These are phyloP conservation scores for Pythium oligandrum DNA, from an alignment of 352 stramenopile species.

Conservation along the genomic window DNA sequence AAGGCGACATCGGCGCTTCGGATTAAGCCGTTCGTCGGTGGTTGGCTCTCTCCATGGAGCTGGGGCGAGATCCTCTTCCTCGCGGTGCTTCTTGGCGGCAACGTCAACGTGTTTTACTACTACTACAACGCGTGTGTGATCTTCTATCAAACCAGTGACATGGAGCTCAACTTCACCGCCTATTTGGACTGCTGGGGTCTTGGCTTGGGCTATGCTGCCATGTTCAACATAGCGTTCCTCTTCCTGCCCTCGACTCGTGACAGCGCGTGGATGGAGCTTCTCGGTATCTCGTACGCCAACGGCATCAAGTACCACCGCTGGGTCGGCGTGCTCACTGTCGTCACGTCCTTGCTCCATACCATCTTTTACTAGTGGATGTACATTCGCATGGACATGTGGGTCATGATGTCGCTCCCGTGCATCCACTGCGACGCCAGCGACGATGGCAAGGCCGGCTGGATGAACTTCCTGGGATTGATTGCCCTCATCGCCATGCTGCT, in stretches of 20 bases:
- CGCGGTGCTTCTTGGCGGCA: slow-evolving; percentile 6
- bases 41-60: too few relatives aligned
- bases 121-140: slow-evolving; percentile 5
- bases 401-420: slow-evolving; percentile 11
- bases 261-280: slow-evolving; percentile 21
- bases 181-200: slow-evolving; percentile 12
- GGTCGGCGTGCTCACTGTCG: slow-evolving; percentile 15
- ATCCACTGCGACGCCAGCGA: slow-evolving; percentile 17
- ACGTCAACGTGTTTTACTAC: slow-evolving; percentile 21
- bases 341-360: slow-evolving; percentile 14
- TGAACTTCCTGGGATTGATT: slow-evolving; percentile 20
- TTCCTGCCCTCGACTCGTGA: slow-evolving; percentile 14
- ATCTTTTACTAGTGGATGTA: slow-evolving; percentile 19
- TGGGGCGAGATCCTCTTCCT: slow-evolving; percentile 21
- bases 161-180: not conserved
- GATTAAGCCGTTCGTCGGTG: too few relatives aligned
- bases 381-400: slow-evolving; percentile 6
- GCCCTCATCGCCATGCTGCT: slow-evolving; percentile 21
- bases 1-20: too few relatives aligned
- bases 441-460: slow-evolving; percentile 10
- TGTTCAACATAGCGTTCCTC: slow-evolving; percentile 23
- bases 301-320: slow-evolving; percentile 25
- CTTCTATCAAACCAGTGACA: slow-evolving; percentile 6
- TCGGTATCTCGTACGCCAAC: slow-evolving; percentile 16
- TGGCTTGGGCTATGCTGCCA: slow-evolving; percentile 22